Base-by-base conservation (phyloP, 441 rosid species). In the Corymbia citriodora region DNA sequence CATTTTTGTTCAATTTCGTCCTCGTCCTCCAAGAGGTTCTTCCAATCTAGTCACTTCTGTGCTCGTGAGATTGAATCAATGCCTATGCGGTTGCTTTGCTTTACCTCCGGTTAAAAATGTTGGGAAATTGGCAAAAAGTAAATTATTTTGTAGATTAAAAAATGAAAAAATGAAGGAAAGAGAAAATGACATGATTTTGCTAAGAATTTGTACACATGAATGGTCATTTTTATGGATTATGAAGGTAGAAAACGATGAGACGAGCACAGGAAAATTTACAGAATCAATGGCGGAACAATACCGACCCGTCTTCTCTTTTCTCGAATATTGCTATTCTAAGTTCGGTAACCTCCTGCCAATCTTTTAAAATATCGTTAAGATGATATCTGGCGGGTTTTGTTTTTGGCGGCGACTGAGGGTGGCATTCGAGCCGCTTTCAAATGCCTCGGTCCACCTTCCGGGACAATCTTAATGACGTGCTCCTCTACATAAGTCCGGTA, bases 391-490 rank as follows among this genome's bases (percentile, higher is more conserved):
- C 17, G 2, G 2, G 1, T 79, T 40, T 21, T 40, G 45, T 72
- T 45, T 79, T 40, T 2, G 1, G 10, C 2, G 1, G 10, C 31
- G 33, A 9, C 1, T 2, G 0, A 25, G 11, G 27, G 0, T 12
- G 6, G 85, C 21, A n/a, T 23, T 13, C 1, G 0, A 3, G 12
- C 9, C 2, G 6, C 85, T 79, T 40, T 45, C 2, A 1, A 17
- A 0, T 1, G 14, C 25, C 65, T 59, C 0, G 14, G 1, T 59
- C n/a, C 85, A 40, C 29, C 8, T 79, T 7, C 5, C 10, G 3
- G 1, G 10, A 79, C 11, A 40, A 79, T 79, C 17, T 79, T 11
- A 21, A 79, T 1, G 52, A 16, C 3, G 0, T 5, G 1, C 16
- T 79, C 17, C 52, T 10, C 7, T 8, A 13, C 3, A 21, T 40